Base-by-base conservation (phyloP, 306 rosid species). In the Hippophae gyantsensis region DNA sequence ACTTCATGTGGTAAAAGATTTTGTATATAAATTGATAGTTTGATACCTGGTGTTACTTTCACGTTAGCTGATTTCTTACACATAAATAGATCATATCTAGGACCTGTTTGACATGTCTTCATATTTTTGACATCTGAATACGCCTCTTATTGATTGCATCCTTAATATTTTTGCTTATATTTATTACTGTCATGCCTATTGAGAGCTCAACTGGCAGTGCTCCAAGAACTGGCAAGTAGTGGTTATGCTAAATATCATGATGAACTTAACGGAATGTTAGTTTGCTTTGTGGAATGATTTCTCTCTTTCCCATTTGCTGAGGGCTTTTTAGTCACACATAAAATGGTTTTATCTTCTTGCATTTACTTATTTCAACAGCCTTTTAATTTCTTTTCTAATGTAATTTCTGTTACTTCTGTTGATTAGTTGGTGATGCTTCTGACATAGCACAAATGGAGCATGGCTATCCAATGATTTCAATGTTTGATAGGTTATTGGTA, bases 401-500 rank as follows among this genome's bases (percentile, higher is more conserved):
- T 42, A 52, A 57, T 69, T 5, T 51, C 43, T 43, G 6, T 51
- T 71, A 50, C 10, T 66, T 57, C 54, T 71, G 40, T 58, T 79
- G 69, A 53, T 69, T 86, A 90, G 95, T 52, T 61, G 70, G 77
- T 73, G 85, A 51, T 54, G 13, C 70, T 18, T 63, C 78, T 42
- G 78, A 69, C 66, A 68, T 71, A 58, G 70, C 72, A 68, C 82
- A 72, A 64, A 61, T 70, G 90, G 78, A 82, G 74, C 83, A 70
- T 75, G 67, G 80, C 69, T 85, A 66, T 79, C 77, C 82, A 56
- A 75, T 68, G 43, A 72, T 75, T 71, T 58, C 81, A 54, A 81
- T 78, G 75, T 83, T 90, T 74, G 70, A 85, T 72, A 86, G 96
- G 71, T 83, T 90, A 78, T 68, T 87, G 94, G 97, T 90, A 87